Evolutionary conservation across 306 rosid species (phyloP).

Genomic region (Hippophae tibetana): DNA sequence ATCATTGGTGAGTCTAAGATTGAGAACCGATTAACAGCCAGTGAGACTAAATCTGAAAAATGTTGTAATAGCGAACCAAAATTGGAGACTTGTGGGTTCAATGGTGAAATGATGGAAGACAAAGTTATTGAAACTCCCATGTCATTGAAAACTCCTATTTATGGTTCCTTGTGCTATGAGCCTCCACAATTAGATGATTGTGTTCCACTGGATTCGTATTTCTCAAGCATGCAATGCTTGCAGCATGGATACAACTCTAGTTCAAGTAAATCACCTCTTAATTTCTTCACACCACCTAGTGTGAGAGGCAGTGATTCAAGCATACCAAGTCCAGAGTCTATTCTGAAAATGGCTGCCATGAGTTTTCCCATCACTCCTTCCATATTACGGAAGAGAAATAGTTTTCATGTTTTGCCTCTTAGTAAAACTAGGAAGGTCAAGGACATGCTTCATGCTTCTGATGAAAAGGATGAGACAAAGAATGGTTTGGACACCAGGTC

Average conservation of each 20-base stretch:
- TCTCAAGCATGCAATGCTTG: slow-evolving; percentile 26
- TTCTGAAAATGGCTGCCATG: slow-evolving; percentile 74
- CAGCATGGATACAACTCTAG: slow-evolving; percentile 45
- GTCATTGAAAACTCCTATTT: slow-evolving; percentile 37
- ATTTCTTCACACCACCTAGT: slow-evolving; percentile 80
- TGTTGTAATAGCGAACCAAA: slow-evolving; percentile 13
- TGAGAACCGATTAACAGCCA: slow-evolving; percentile 27
- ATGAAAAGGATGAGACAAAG: slow-evolving; percentile 26
- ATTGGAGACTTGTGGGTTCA: slow-evolving; percentile 18
- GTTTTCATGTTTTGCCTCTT: slow-evolving; percentile 30
- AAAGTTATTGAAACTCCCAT: slow-evolving; percentile 34
- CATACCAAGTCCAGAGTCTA: slow-evolving; percentile 70
- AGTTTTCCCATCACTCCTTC: slow-evolving; percentile 92
- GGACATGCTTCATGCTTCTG: slow-evolving; percentile 24
- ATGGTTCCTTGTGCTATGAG: slow-evolving; percentile 65
- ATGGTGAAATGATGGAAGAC: slow-evolving; percentile 31
- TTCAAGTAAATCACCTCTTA: slow-evolving; percentile 42
- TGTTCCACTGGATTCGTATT: slow-evolving; percentile 44
- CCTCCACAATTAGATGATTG: slow-evolving; percentile 50
- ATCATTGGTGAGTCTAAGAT: slow-evolving; percentile 15
- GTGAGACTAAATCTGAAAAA: slow-evolving; percentile 26
- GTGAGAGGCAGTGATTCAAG: slow-evolving; percentile 41
- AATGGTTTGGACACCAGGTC: slow-evolving; percentile 28
- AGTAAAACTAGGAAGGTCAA: slow-evolving; percentile 27
- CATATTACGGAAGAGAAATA: slow-evolving; percentile 70